These are phyloP conservation scores for Posidonia australis DNA, from an alignment of 106 monocot species.

Conservation along the genomic window DNA sequence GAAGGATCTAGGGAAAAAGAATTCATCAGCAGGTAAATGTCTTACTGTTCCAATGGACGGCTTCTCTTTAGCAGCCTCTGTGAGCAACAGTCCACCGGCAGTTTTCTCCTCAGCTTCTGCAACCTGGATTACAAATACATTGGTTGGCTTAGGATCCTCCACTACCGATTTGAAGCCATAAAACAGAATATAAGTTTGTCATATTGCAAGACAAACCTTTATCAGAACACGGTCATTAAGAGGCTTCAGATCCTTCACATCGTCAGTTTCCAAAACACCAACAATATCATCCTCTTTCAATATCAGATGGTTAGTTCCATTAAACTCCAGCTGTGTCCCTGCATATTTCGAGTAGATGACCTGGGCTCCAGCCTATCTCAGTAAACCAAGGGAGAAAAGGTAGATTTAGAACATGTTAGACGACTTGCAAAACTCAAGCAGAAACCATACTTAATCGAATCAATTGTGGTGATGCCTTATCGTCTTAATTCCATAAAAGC, in stretches of 20 bases:
- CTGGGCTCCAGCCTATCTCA: slow-evolving; percentile 32
- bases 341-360: slow-evolving; percentile 66
- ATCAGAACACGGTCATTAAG: slow-evolving; percentile 50
- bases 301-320: slow-evolving; percentile 48
- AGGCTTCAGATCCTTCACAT: slow-evolving; percentile 57
- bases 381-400: neutral
- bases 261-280: slow-evolving; percentile 51
- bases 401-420: neutral
- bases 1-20: no score
- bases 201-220: slow-evolving; percentile 25
- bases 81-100: slow-evolving; percentile 39
- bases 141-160: neutral
- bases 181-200: neutral
- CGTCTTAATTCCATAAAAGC: no score
- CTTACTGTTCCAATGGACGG: slow-evolving; percentile 45
- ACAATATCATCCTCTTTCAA: slow-evolving; percentile 61
- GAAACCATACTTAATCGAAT: no score
- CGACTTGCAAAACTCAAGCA: no score
- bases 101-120: slow-evolving; percentile 43
- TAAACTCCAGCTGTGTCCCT: slow-evolving; percentile 49
- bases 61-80: slow-evolving; percentile 43
- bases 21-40: neutral
- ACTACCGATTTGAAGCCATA: neutral
- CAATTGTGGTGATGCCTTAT: no score
- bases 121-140: slow-evolving; percentile 12